Evolutionary conservation across 345 rosid genomes (phyloP), one percentile per base, ranked within the genome.

Genomic region (Eucalyptus fibrosa): DNA sequence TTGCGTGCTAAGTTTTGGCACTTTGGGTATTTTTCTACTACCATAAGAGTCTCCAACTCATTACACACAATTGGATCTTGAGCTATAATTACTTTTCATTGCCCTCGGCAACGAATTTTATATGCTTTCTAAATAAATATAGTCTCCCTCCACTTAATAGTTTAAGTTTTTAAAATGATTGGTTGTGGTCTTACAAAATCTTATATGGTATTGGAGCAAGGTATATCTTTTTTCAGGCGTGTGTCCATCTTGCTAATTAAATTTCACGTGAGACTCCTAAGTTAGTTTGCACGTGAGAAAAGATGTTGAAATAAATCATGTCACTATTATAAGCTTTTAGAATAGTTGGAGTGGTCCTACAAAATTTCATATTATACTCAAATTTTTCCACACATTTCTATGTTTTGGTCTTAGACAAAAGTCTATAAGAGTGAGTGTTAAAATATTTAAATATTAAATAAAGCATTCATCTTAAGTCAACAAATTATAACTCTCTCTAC

Each of bases 211-310:
- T 60, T 6, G 14, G 17, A 60, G 4, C 2, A 6, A 60, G 32
- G 16, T 60, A 0, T 28, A 26, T 12, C 3, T 0, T 12, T 12
- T 60, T 28, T 60, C 8, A 28, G 0, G 1, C 0, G 4, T 8
- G 80, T 67, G 23, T 34, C 42, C 24, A 32, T 11, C 44, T 0
- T 40, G 0, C 44, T 34, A 34, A 18, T 67, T 23, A 69, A 69
- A 34, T 69, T 69, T 19, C 44, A 32, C 0, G 1, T 7, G 77
- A 17, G 19, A 67, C 5, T 32, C 0, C 11, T 32, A 67, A 67
- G 12, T 34, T 1, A 56, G 24, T 10, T 56, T 23, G 62, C 62
- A 56, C 0, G 13, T 23, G 12, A 23, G 0, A 24, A 19, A 53
- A 24, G 30, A 56, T 24, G 12, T 24, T 24, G 0, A 56, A 56